Base-by-base conservation (phyloP, 2,329 filamentous ascomycete genomes). In the Neonectria neomacrospora region DNA sequence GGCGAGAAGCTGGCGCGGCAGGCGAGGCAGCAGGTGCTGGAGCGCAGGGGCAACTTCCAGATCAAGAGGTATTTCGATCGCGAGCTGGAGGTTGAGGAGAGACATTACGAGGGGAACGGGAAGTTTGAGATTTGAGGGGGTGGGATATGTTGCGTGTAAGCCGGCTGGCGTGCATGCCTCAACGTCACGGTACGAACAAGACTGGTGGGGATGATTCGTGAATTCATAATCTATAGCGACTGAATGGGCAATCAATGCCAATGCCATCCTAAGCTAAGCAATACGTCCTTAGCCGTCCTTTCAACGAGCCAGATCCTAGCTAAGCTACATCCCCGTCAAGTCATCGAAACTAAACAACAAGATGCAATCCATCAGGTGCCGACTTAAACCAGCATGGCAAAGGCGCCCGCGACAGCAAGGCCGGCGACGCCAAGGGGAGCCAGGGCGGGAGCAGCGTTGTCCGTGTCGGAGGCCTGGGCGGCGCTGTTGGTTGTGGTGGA, bases 311-410 rank as follows among this genome's bases (percentile, higher is more conserved):
- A 11, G n/a, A 9, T 26, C 9, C 16, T 5, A 26, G 8, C 23
- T n/a, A 14, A 8, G 26, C 23, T 26, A 5, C 8, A 3, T 23
- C 44, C 7, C 28, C 6, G 8, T 3, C 30, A 8, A 32, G 14
- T 28, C 23, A 16, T 10, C 7, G 2, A 5, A 14, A 28, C 5
- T 14, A 6, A 26, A 26, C 12, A 44, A 44, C 45, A 18, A 18
- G 9, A 28, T 10, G 8, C 48, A 18, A 52, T 20, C 2, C 16
- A 11, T 26, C 16, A 58, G 20, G 18, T 23, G 8, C 26, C 16
- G 18, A 8, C 11, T 56, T 71, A 73, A 18, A 58, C 69, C 14
- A 73, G 48, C 48, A 73, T 54, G 59, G 70, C 58, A 2, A 66
- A 54, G 30, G 64, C 69, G 20, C 70, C 70, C 1, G 67, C 42